Conservation (phyloP, 148 eudicot species). For the Rhododendron henanense region DNA sequence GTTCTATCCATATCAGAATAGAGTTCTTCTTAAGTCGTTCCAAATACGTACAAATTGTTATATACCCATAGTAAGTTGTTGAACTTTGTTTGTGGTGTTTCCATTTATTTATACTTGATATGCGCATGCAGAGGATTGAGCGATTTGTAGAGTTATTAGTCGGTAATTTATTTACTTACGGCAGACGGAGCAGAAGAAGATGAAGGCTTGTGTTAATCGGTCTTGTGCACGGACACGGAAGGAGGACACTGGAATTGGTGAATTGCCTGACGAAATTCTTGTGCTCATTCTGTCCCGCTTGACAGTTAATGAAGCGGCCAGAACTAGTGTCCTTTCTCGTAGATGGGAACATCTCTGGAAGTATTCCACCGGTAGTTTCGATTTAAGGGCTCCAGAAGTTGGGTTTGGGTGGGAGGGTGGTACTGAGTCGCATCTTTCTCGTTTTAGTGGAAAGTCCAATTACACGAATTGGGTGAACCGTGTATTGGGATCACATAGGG, state of each 20-base stretch:
- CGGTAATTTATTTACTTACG: no score
- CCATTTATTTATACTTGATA: no score
- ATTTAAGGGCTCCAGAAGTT: not conserved
- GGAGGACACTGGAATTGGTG: not conserved
- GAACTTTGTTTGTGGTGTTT: not conserved
- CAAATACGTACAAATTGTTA: no score
- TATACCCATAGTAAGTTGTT: not conserved
- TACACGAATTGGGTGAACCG: not conserved
- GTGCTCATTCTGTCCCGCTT: not conserved
- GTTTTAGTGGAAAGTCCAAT: not conserved
- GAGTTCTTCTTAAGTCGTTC: no score
- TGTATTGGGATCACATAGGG: not conserved
- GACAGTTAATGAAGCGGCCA: not conserved
- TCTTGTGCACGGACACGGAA: not conserved
- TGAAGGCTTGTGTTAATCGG: not conserved
- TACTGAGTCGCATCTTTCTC: not conserved
- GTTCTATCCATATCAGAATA: no score
- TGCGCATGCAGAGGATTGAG: no score
- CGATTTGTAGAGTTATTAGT: no score
- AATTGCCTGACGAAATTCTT: not conserved
- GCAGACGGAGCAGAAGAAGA: no score
- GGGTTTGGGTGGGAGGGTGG: not conserved
- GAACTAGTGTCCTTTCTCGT: not conserved
- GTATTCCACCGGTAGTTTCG: not conserved
- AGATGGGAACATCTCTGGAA: not conserved